phyloP scores from a whole-genome alignment of 2,329 filamentous ascomycete genomes.

The Zalaria sp. region DNA sequence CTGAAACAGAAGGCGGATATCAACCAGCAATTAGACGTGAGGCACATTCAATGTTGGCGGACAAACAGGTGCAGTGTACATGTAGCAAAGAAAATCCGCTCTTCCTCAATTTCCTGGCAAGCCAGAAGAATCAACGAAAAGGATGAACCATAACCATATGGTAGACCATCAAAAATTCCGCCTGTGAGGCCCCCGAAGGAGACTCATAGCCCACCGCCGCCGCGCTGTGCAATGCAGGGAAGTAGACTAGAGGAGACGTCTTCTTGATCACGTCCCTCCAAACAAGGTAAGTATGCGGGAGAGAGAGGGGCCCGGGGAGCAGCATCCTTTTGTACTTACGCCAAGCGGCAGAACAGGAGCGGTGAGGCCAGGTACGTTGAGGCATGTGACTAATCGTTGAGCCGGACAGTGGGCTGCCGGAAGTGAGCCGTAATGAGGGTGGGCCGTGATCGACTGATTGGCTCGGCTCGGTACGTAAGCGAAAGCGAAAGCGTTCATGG shows the following conservation, averaged over 20 bases:
- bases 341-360: too few species aligned
- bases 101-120: not conserved
- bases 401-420: too few species aligned
- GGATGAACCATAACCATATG: not conserved
- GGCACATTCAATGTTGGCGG: not conserved
- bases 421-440: too few species aligned
- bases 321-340: too few species aligned
- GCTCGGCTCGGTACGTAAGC: too few species aligned
- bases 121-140: not conserved
- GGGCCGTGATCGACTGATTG: too few species aligned
- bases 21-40: not conserved
- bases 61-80: not conserved
- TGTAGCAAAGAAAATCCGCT: not conserved
- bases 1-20: too few species aligned
- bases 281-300: not conserved
- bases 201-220: not conserved
- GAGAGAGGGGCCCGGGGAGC: not conserved
- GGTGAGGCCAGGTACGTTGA: too few species aligned
- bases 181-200: not conserved
- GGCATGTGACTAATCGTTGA: too few species aligned
- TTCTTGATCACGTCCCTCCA: not conserved
- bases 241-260: not conserved
- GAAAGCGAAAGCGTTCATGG: too few species aligned
- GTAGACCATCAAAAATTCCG: not conserved
- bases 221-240: not conserved